These are phyloP conservation scores for Syzygium oleosum DNA, from an alignment of 345 rosid genomes.

Conservation along the genomic window DNA sequence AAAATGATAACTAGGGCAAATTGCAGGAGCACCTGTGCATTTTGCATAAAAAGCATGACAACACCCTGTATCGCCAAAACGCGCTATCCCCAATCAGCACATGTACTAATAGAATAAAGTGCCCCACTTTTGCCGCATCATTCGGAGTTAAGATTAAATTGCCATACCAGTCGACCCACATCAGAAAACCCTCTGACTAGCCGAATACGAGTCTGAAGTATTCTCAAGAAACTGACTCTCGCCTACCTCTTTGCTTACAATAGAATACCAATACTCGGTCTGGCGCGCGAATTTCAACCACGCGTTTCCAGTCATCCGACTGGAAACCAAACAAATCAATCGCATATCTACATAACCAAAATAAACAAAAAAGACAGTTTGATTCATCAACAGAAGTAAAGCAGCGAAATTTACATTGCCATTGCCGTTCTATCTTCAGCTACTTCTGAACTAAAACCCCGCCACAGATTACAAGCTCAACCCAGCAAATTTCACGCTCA, in stretches of 20 bases:
- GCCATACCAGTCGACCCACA: neutral
- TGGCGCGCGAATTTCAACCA: neutral
- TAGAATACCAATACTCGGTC: neutral
- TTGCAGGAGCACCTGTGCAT: neutral
- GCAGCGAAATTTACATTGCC: neutral
- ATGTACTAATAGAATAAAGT: neutral
- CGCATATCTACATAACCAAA: neutral
- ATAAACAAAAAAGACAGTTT: neutral
- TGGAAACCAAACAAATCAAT: neutral
- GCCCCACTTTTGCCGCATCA: neutral
- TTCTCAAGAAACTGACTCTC: neutral
- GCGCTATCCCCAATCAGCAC: neutral
- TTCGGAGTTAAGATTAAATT: neutral
- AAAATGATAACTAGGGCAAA: neutral
- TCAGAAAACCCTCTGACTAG: neutral
- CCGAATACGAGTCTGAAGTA: neutral
- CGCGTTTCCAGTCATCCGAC: neutral
- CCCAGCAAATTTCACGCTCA: neutral
- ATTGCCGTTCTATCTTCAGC: neutral
- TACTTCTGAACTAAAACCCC: neutral
- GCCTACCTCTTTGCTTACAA: neutral
- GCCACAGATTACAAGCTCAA: neutral
- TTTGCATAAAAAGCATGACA: neutral
- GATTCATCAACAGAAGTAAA: neutral
- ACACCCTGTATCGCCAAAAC: neutral